Evolutionary conservation across 1,139 yeast species (phyloP).

Genomic region (Trichomonascaceae sp.): DNA sequence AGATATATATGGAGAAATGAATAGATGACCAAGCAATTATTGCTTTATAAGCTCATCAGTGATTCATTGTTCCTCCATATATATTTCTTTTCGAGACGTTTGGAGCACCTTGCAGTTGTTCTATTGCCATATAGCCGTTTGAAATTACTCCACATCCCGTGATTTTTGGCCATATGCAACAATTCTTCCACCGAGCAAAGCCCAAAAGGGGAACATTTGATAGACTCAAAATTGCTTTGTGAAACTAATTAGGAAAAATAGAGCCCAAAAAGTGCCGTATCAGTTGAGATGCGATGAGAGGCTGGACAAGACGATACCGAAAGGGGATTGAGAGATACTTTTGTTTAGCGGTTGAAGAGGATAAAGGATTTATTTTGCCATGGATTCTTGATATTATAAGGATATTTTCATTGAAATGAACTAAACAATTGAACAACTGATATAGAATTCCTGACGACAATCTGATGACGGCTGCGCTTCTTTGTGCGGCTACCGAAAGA

Average conservation of each 20-base stretch:
- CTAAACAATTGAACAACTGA: too few relatives aligned
- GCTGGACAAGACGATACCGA: background rate
- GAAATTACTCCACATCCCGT: slow-evolving; percentile 7
- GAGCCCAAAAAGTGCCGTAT: background rate
- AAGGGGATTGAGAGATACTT: background rate
- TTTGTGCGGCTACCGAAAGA: background rate
- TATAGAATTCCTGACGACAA: background rate
- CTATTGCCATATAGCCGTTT: slow-evolving; percentile 6
- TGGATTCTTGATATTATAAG: too few relatives aligned
- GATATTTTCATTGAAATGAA: too few relatives aligned
- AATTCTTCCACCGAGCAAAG: background rate
- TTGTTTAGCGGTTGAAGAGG: background rate
- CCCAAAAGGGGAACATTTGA: background rate
- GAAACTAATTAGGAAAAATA: background rate
- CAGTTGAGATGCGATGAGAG: background rate
- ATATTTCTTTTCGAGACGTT: background rate
- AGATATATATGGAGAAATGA: background rate
- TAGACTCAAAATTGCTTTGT: background rate
- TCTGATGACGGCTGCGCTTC: background rate
- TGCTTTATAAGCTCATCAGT: background rate
- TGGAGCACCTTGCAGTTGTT: background rate
- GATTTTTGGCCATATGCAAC: background rate
- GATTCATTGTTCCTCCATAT: background rate
- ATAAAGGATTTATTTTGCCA: too few relatives aligned
- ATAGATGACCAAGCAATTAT: background rate